Conservation (phyloP, 2,329 filamentous ascomycete genomes). For the Cryoendolithus antarcticus region DNA sequence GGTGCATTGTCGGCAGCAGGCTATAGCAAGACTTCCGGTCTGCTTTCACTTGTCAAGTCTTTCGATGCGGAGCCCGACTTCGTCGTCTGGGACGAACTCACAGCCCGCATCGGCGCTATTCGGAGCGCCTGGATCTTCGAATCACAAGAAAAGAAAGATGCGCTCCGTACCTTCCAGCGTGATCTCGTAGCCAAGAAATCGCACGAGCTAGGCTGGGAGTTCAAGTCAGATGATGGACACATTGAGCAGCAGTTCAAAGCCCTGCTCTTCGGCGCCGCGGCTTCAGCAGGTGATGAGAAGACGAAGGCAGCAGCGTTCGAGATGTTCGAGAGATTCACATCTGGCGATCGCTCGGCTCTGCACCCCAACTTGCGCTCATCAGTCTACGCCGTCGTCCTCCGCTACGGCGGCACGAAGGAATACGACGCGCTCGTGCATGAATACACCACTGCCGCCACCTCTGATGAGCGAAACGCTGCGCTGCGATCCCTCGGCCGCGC, state of each 20-base stretch:
- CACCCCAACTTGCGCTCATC: conserved; percentile 84
- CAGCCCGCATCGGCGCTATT: conserved; percentile 64
- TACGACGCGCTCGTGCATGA: conserved; percentile 67
- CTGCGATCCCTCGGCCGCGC: conserved; percentile 72
- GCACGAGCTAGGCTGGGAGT: conserved; percentile 79
- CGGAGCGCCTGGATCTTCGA: conserved; percentile 84
- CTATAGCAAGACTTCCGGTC: conserved; percentile 84
- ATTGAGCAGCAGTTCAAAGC: conserved; percentile 91
- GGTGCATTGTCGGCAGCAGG: conserved; percentile 80
- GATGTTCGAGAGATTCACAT: conserved; percentile 77
- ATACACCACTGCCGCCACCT: conserved; percentile 61
- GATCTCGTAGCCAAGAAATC: conserved; percentile 67
- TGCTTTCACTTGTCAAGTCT: conserved; percentile 72
- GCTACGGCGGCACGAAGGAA: conserved; percentile 75
- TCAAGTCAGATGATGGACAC: conserved; percentile 73
- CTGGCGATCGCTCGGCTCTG: conserved; percentile 66
- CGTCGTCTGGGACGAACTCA: conserved; percentile 90
- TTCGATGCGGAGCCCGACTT: conserved; percentile 75
- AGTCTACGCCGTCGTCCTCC: conserved; percentile 77
- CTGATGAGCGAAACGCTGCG: conserved; percentile 84
- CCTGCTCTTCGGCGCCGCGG: conserved; percentile 75
- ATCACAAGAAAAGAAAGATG: conserved; percentile 58
- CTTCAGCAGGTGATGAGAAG: conserved; percentile 64
- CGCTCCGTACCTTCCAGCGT: conserved; percentile 71
- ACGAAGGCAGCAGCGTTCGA: conserved; percentile 72